These are phyloP conservation scores for Dimocarpus longan DNA, from an alignment of 345 rosid genomes.

Conservation along the genomic window DNA sequence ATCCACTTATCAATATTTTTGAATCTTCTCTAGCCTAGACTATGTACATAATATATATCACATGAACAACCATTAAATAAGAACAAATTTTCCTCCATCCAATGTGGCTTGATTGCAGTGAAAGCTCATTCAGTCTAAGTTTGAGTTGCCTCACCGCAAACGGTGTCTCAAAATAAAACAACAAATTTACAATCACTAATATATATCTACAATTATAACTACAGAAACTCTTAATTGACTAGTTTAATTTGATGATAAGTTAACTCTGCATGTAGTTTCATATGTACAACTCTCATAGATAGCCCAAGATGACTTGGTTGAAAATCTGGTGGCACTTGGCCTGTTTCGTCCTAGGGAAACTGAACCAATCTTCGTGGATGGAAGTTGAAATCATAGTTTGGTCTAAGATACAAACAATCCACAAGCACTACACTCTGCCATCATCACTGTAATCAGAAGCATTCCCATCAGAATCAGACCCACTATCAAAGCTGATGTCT, in stretches of 20 bases:
- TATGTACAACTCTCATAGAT: slow-evolving; percentile 4
- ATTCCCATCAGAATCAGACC: slow-evolving; percentile 37
- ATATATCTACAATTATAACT: neutral
- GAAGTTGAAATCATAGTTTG: neutral
- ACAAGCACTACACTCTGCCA: slow-evolving; percentile 15
- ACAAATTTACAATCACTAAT: neutral
- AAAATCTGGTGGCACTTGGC: neutral
- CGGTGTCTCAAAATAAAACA: no score
- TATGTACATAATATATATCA: no score
- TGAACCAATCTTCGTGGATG: neutral
- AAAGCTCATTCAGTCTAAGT: no score
- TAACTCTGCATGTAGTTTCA: neutral
- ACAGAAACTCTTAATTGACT: neutral
- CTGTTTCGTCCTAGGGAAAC: neutral
- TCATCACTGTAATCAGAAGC: slow-evolving; percentile 29
- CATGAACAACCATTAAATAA: no score
- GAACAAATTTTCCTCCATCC: no score
- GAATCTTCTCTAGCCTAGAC: no score
- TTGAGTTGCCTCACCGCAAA: no score
- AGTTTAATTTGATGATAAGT: neutral
- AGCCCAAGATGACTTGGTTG: neutral
- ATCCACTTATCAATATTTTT: no score
- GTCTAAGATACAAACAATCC: neutral
- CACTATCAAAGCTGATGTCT: slow-evolving; percentile 38
- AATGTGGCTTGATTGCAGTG: no score